Percentiles rank a stretch among this genome's conserved stretches.
Evolutionary conservation across 1,139 yeast species (phyloP).

Genomic region (Hemisphaericaspora xylofermentans): DNA sequence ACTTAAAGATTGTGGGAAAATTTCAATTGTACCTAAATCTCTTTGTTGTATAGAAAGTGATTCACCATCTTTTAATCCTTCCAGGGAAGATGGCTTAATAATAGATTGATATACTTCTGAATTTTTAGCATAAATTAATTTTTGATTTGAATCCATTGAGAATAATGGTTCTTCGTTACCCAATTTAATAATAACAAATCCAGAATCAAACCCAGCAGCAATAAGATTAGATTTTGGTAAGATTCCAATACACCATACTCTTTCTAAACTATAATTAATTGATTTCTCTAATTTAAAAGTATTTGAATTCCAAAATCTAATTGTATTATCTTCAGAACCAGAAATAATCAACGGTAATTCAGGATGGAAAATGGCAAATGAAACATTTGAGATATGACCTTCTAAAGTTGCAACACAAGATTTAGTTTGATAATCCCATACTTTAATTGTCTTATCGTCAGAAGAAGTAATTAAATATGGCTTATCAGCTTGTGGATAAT

Average conservation of each 20-base stretch:
- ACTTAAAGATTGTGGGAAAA: slow-evolving; percentile 79
- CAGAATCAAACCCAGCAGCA: slow-evolving; percentile 94
- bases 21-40: slow-evolving; percentile 89
- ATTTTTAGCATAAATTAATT: slow-evolving; percentile 86
- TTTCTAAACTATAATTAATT: slow-evolving; percentile 84
- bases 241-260: slow-evolving; percentile 93
- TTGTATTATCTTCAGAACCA: slow-evolving; percentile 81
- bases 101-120: slow-evolving; percentile 86
- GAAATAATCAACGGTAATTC: slow-evolving; percentile 85
- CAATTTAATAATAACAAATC: slow-evolving; percentile 78
- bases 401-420: slow-evolving; percentile 91
- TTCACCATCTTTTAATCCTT: slow-evolving; percentile 79
- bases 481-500: slow-evolving; percentile 95
- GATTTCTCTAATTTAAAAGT: slow-evolving; percentile 88
- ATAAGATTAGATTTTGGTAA: slow-evolving; percentile 76
- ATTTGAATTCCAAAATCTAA: slow-evolving; percentile 77
- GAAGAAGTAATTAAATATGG: slow-evolving; percentile 92
- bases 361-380: slow-evolving; percentile 96
- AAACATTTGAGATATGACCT: slow-evolving; percentile 92
- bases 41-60: slow-evolving; percentile 70
- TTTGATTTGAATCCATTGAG: slow-evolving; percentile 91
- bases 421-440: slow-evolving; percentile 98
- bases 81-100: slow-evolving; percentile 65
- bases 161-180: slow-evolving; percentile 95
- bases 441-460: slow-evolving; percentile 85